Evolutionary conservation across 78 protist genomes (phyloP), one percentile per base, ranked within the genome.

Genomic region (Chrysochromulina parva): DNA sequence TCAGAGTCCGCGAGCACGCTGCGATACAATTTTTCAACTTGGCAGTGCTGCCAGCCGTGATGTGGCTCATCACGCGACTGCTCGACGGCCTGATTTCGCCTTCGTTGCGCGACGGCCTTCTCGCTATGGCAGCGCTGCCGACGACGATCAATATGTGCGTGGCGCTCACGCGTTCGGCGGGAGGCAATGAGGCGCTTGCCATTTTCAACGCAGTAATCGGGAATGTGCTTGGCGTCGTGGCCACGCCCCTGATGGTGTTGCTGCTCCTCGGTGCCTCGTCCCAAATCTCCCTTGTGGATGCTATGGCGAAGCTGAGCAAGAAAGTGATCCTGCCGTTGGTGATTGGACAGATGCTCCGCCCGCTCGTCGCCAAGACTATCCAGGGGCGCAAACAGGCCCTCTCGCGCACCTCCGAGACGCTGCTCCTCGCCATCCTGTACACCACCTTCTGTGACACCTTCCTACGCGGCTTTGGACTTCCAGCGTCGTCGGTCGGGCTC

Each of bases 91-190:
- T 22, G 19, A 10, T 65, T 14, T 9, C 6, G 19, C 71, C 80
- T 4, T 48, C 52, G 20, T 14, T 71, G 54, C 80, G 20, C 54
- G 80, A 71, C 52, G 80, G 54, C 53, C 16, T 71, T 1, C 52
- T 71, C 47, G 80, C 38, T 13, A 3, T 38, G 80, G 9, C 52
- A 13, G 2, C 6, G 24, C 80, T 71, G 20, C 80, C 80, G 9
- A 71, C 80, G 1, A 71, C 80, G 7, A 17, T 71, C 52, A 71
- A 71, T 52, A 71, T 71, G 80, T 71, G 80, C 80, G 80, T 71
- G 22, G 53, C 38, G 4, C 50, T 71, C 53, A 17, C 80, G 20
- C 80, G 38, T 3, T 9, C 80, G 20, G 48, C 80, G 3, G 80
- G 54, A 10, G 80, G 80, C 9, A 1, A n/a, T 52, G 80, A 20